Conservation (phyloP, 306 rosid species). For the Lablab purpureus region DNA sequence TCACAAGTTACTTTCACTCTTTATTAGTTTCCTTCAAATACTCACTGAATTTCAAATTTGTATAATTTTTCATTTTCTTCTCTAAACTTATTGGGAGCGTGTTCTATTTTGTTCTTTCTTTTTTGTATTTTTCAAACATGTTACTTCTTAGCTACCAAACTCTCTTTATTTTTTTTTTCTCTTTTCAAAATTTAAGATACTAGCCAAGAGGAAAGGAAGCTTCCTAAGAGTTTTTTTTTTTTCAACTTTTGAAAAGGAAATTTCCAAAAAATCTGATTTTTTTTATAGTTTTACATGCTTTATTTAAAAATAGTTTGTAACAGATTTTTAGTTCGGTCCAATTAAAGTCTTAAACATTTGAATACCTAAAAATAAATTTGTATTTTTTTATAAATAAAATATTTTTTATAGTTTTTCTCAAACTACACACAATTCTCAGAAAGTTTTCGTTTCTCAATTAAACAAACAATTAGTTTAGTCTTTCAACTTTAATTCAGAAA, state of each 20-base stretch:
- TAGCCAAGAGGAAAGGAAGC: neutral
- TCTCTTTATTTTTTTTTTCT: neutral
- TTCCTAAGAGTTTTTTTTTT: neutral
- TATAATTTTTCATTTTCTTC: neutral
- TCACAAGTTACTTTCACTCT: constrained; percentile 1
- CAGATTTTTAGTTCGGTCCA: no score
- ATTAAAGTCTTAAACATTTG: neutral
- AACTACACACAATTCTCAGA: no score
- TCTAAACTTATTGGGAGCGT: neutral
- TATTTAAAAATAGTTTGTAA: no score
- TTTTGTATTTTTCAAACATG: neutral
- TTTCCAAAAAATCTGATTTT: neutral
- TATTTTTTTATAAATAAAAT: no score
- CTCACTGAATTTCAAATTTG: neutral
- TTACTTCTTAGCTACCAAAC: neutral
- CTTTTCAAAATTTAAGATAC: neutral
- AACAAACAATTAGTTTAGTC: no score
- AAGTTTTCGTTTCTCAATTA: neutral
- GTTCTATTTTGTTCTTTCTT: neutral
- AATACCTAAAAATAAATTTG: no score
- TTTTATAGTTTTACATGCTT: neutral
- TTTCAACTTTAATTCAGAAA: no score
- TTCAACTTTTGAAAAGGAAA: neutral
- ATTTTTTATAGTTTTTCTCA: no score
- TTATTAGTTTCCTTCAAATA: neutral